Evolutionary conservation across 352 stramenopile species (phyloP), one percentile per base, ranked within the genome.

Genomic region (Bremia lactucae): DNA sequence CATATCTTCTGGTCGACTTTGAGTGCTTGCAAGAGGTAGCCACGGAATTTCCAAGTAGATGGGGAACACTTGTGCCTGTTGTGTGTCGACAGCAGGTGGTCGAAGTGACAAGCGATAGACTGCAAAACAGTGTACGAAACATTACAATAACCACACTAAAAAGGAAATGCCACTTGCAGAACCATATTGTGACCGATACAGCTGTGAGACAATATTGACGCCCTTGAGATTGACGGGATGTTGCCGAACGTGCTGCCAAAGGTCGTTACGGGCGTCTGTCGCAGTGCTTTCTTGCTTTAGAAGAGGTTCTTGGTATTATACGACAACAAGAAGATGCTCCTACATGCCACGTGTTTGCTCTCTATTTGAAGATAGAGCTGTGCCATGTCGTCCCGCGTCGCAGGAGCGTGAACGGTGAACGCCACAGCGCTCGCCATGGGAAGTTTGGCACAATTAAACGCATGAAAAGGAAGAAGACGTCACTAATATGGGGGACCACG

Each of bases 381-480:
- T 16, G 42, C 9, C 22, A 18, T 15, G 14, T 29, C 36, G 36
- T 47, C 42, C 2, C 15, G 37, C 8, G 53, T 24, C 3, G 31
- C 36, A 4, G 59, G n/a, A 0, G 44, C 34, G 22, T 60, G 42
- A 5, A 55, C 43, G 5, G 54, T 46, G 20, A 68, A 49, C 11
- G 52, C 31, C 8, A 59, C 34, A 7, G 54, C 53, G 29, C 54
- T 52, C 19, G 50, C 39, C 59, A 68, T 68, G 13, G n/a, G n/a
- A n/a, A n/a, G n/a, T n/a, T n/a, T n/a, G n/a, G n/a, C n/a, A n/a
- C n/a, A n/a, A n/a, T n/a, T n/a, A n/a, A n/a, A n/a, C n/a, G n/a
- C n/a, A n/a, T n/a, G n/a, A n/a, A n/a, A n/a, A n/a, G n/a, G n/a
- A n/a, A n/a, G n/a, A n/a, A n/a, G n/a, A n/a, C n/a, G 10, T 38